These are phyloP conservation scores for Talaromyces sp. DNA, from an alignment of 2,329 filamentous ascomycete genomes.

Conservation along the genomic window DNA sequence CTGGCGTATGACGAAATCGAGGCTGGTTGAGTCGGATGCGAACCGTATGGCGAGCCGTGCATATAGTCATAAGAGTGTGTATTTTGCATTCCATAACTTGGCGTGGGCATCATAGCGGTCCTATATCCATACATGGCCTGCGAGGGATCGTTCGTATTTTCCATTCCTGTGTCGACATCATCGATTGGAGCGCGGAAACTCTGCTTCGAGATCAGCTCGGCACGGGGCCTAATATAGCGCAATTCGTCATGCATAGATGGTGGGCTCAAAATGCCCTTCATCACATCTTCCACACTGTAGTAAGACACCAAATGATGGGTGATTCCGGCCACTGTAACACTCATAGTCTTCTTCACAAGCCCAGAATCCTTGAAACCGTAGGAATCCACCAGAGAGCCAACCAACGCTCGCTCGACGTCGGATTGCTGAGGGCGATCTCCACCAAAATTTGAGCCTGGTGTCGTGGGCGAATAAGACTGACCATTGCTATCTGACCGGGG, in stretches of 20 bases:
- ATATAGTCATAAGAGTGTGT: constrained; percentile 40
- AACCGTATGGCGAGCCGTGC: constrained; percentile 34
- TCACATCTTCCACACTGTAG: constrained; percentile 79
- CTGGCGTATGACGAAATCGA: constrained; percentile 37
- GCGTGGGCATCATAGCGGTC: constrained; percentile 36
- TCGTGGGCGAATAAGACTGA: constrained; percentile 41
- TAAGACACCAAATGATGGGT: constrained; percentile 87
- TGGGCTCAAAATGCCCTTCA: constrained; percentile 56
- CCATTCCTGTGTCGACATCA: constrained; percentile 52
- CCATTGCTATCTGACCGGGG: constrained; percentile 44
- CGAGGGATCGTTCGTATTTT: constrained; percentile 40
- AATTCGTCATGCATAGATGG: constrained; percentile 58
- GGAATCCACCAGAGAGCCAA: constrained; percentile 84
- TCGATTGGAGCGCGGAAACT: constrained; percentile 68
- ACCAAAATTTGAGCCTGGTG: constrained; percentile 33
- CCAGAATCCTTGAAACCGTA: constrained; percentile 83
- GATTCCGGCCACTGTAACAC: constrained; percentile 69
- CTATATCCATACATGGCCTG: constrained; percentile 45
- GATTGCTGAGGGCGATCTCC: constrained; percentile 42
- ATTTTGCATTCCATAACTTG: constrained; percentile 37
- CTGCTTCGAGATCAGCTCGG: constrained; percentile 59
- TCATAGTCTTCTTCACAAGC: constrained; percentile 90
- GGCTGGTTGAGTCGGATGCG: constrained; percentile 36
- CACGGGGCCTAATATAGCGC: constrained; percentile 54
- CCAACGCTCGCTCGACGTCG: constrained; percentile 58